Percentiles rank a stretch among this genome's conserved stretches.
phyloP scores from a whole-genome alignment of 495 filamentous ascomycete species.

The Penicillium roqueforti region DNA sequence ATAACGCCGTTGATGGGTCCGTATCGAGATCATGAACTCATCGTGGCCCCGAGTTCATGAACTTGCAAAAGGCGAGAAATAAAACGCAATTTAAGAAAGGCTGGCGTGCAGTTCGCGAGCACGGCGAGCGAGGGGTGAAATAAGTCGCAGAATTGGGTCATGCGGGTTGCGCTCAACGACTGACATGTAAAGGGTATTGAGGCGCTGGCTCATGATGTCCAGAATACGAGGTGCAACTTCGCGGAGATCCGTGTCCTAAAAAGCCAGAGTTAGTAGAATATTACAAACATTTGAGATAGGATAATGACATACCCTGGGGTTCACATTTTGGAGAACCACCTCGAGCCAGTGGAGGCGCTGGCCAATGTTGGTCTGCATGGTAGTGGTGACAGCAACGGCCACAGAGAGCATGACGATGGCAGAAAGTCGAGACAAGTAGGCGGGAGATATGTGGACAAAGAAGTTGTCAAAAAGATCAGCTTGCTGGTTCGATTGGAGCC shows the following conservation, averaged over 20 bases:
- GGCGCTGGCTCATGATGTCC: conserved; percentile 63
- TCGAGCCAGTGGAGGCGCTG: conserved; percentile 79
- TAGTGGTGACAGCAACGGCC: conserved; percentile 70
- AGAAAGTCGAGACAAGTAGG: conserved; percentile 61
- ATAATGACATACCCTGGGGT: conserved; percentile 42
- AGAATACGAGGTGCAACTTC: conserved; percentile 64
- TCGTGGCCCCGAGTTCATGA: not conserved
- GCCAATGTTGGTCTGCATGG: conserved; percentile 58
- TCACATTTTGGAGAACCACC: conserved; percentile 54
- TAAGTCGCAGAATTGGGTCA: conserved; percentile 59
- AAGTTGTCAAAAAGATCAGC: conserved; percentile 75
- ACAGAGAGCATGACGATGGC: conserved; percentile 79
- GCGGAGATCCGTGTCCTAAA: conserved; percentile 68
- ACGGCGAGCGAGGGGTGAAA: conserved; percentile 52
- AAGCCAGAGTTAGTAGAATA: not conserved
- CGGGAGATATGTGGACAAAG: conserved; percentile 68
- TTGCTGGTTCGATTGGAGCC: conserved; percentile 78
- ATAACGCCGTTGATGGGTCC: conserved; percentile 6
- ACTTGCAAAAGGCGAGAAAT: not conserved
- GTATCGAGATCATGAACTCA: not conserved
- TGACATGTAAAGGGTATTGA: conserved; percentile 66
- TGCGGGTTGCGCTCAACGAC: conserved; percentile 58
- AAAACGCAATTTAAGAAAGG: conserved; percentile 5
- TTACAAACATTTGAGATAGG: not conserved
- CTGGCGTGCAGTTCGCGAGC: conserved; percentile 47